Conservation (phyloP, 768 basidiomycete species). For the Boletus sp. region DNA sequence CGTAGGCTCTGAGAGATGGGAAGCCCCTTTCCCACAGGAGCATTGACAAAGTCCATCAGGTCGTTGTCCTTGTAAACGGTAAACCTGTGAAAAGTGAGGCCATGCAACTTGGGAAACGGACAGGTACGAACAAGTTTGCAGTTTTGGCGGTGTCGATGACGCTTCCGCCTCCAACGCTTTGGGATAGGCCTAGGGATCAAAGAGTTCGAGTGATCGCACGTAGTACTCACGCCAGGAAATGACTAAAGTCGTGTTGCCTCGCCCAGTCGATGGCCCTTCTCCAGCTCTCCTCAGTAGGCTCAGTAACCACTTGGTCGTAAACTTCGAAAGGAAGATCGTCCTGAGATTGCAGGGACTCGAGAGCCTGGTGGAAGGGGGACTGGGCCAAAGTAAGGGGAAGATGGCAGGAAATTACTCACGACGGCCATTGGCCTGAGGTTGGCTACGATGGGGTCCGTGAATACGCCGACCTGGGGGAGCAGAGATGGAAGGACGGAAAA, state of each 20-base stretch:
- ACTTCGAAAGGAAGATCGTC: conserved; percentile 75
- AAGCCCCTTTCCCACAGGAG: conserved; percentile 88
- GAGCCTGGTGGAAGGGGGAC: conserved; percentile 43
- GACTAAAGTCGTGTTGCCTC: conserved; percentile 82
- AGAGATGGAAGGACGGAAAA: conserved; percentile 5
- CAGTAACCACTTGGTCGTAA: conserved; percentile 76
- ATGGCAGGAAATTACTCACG: conserved; percentile 41
- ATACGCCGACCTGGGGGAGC: conserved; percentile 78
- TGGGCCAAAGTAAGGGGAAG: neutral
- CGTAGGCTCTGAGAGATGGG: conserved; percentile 71
- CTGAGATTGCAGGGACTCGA: conserved; percentile 78
- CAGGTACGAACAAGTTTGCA: conserved; percentile 71
- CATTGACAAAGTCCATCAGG: conserved; percentile 95
- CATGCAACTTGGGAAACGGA: neutral
- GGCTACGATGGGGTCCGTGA: conserved; percentile 85
- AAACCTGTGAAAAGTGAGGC: conserved; percentile 49
- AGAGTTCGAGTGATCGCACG: neutral
- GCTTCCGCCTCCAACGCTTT: conserved; percentile 86
- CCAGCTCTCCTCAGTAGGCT: conserved; percentile 92
- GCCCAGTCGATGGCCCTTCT: conserved; percentile 86
- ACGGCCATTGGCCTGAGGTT: conserved; percentile 79
- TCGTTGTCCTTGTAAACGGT: conserved; percentile 90
- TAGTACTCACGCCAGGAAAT: conserved; percentile 77
- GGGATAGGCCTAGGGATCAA: neutral
- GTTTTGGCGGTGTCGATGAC: conserved; percentile 96